These are phyloP conservation scores for Ogataea pilisensis DNA, from an alignment of 805 yeast genomes.

Conservation along the genomic window DNA sequence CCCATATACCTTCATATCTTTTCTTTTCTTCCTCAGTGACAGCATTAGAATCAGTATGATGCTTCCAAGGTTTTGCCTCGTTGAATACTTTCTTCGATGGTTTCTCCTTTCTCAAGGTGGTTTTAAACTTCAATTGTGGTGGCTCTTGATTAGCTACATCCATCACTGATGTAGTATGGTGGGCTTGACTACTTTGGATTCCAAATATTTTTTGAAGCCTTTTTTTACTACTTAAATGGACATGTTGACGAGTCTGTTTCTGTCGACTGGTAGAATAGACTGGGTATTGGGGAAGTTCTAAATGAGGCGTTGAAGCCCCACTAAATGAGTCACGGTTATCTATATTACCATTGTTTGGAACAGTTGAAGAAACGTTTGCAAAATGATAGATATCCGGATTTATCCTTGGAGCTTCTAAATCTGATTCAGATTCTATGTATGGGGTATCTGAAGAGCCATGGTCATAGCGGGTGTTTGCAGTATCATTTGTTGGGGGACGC, in stretches of 20 bases:
- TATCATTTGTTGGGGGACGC: slow-evolving; percentile 10
- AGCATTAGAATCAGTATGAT: slow-evolving; percentile 56
- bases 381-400: slow-evolving; percentile 1
- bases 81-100: slow-evolving; percentile 49
- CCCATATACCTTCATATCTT: slow-evolving; percentile 93
- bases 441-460: not conserved
- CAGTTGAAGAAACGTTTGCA: not conserved
- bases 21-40: slow-evolving; percentile 65
- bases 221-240: slow-evolving; percentile 21
- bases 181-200: slow-evolving; percentile 8
- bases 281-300: slow-evolving; percentile 21
- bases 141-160: slow-evolving; percentile 5
- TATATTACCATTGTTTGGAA: too few species aligned
- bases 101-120: slow-evolving; percentile 45
- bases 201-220: slow-evolving; percentile 22
- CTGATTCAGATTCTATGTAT: slow-evolving; percentile 8
- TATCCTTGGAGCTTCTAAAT: slow-evolving; percentile 4
- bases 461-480: not conserved
- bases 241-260: slow-evolving; percentile 20
- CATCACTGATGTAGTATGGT: slow-evolving; percentile 1
- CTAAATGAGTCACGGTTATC: not conserved
- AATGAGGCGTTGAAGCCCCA: not conserved
- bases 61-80: slow-evolving; percentile 93
- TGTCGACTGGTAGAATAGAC: slow-evolving; percentile 12
- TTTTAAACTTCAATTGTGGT: slow-evolving; percentile 40